Base-by-base conservation (phyloP, 805 yeast species). In the Candida koratica region DNA sequence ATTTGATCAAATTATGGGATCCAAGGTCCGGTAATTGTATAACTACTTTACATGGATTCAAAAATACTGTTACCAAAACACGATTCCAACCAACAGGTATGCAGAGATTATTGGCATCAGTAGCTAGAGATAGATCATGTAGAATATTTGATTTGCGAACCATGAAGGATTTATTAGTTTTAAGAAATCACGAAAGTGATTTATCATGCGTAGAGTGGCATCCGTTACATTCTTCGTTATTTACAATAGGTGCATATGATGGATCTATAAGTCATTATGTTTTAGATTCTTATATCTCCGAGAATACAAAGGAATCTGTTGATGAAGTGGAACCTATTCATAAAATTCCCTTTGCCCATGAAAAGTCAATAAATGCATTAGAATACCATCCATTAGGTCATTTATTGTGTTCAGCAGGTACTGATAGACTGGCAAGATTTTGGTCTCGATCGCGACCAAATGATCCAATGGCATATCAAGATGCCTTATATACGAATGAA, bases 301-400 rank as follows among this genome's bases (percentile, higher is more conserved):
- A 35, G 18, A 44, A 42, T 25, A 67, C 61, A 16, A 39, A 38
- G 12, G 49, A 43, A 25, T 41, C 38, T n/a, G 38, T 42, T 30
- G 43, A 42, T 24, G 38, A 32, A 15, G 40, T 47, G 11, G 63
- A 72, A 52, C 51, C 80, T 7, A 63, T 62, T 25, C 89, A 82
- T 50, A 59, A 61, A 12, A 84, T 93, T 23, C 96, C 97, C 3
- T 81, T 75, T 59, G 98, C 97, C 0, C 99, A 93, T 57, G 96
- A 88, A 51, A 84, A 85, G 63, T 94, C 95, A 3, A 78, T 93
- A 35, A 88, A 90, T 59, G 78, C 95, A 3, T 58, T 93, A 38
- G 90, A 89, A 42, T 93, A 88, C 55, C 97, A 89, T 59, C 97
- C 97, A 2, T 66, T 84, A 49, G 99, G 99, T 3, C 97, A 93